These are phyloP conservation scores for Sugiyamaella floridensis DNA, from an alignment of 805 yeast species.

Conservation along the genomic window DNA sequence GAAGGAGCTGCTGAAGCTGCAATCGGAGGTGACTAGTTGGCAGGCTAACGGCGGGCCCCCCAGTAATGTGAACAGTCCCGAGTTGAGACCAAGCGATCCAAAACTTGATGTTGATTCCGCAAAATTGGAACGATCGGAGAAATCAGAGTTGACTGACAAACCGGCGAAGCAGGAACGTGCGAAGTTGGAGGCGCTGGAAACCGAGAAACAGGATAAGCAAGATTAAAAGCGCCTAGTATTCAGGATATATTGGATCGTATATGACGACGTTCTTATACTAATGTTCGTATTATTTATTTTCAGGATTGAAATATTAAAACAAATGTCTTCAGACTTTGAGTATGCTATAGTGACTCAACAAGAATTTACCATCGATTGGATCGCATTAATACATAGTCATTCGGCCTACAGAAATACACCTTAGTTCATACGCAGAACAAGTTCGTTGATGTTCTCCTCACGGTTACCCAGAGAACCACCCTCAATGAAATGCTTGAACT, in stretches of 20 bases:
- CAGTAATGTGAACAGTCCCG: neutral
- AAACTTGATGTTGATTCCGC: neutral
- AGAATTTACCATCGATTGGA: neutral
- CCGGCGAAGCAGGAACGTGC: too few species aligned
- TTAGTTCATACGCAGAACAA: conserved; percentile 66
- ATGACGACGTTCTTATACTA: too few species aligned
- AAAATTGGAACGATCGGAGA: neutral
- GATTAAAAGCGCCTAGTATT: too few species aligned
- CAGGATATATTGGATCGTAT: too few species aligned
- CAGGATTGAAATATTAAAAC: too few species aligned
- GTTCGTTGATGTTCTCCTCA: conserved; percentile 69
- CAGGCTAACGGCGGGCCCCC: conserved; percentile 31
- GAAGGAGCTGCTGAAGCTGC: conserved; percentile 69
- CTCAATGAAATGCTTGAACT: conserved; percentile 78
- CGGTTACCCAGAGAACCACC: conserved; percentile 84
- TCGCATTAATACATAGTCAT: neutral
- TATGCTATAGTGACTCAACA: too few species aligned
- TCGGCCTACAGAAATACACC: neutral
- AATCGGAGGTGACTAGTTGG: conserved; percentile 60
- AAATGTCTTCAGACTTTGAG: too few species aligned
- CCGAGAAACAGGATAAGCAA: too few species aligned
- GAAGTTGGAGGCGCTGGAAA: too few species aligned
- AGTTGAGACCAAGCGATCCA: conserved; percentile 3
- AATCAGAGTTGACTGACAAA: too few species aligned
- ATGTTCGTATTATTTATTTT: too few species aligned